A percentile compares a stretch with the other conserved stretches of the same genome.
Evolutionary conservation across 768 basidiomycete genomes (phyloP).

Genomic region (Rhizopogon rudus): DNA sequence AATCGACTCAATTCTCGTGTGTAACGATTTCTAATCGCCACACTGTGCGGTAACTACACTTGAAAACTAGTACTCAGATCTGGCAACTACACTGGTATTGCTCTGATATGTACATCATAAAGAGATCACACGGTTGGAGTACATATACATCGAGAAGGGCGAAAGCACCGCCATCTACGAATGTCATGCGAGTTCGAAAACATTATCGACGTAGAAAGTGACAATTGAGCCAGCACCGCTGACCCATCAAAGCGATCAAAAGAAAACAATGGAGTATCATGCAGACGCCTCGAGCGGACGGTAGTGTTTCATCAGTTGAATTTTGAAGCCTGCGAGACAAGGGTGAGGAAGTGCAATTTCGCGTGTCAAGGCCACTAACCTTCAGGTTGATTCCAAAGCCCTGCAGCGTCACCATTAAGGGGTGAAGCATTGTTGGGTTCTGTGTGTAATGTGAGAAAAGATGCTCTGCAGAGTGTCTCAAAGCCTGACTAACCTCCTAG

Average conservation of each 20-base stretch:
- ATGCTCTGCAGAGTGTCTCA: neutral
- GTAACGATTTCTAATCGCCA: too few relatives aligned
- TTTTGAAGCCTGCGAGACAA: slow-evolving; percentile 55
- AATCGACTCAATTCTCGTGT: too few relatives aligned
- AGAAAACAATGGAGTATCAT: slow-evolving; percentile 11
- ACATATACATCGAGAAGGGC: neutral
- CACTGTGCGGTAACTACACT: neutral
- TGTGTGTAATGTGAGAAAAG: slow-evolving; percentile 21
- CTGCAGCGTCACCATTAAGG: slow-evolving; percentile 81
- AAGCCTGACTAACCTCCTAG: slow-evolving; percentile 63
- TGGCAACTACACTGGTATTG: neutral
- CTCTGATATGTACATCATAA: neutral
- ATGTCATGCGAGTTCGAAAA: slow-evolving; percentile 1
- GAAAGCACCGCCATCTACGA: slow-evolving; percentile 11
- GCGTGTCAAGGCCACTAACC: slow-evolving; percentile 33
- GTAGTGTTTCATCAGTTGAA: slow-evolving; percentile 68
- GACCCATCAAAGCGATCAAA: slow-evolving; percentile 2
- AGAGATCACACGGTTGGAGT: slow-evolving; percentile 9
- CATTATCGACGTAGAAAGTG: neutral
- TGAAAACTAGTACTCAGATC: neutral
- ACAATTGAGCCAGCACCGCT: neutral
- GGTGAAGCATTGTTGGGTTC: slow-evolving; percentile 95
- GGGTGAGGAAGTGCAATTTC: neutral
- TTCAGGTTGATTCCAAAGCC: slow-evolving; percentile 70
- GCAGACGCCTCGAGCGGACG: slow-evolving; percentile 43